phyloP scores from a whole-genome alignment of 2,329 filamentous ascomycete genomes.

The Leptographium wingfieldii region DNA sequence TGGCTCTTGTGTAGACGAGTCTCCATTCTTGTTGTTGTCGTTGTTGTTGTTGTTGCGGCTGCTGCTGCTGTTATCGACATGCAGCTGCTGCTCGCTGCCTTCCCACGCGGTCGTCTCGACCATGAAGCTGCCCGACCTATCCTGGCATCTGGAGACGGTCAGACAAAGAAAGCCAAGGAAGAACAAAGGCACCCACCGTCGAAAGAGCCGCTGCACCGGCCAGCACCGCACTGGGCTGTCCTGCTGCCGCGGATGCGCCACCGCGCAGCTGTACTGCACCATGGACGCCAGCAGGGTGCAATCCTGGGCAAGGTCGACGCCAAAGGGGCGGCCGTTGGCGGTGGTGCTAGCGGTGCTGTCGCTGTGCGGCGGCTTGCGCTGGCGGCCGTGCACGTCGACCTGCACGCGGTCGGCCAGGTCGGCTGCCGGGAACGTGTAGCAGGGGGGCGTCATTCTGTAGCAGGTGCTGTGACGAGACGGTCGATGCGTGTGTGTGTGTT shows the following conservation, averaged over 20 bases:
- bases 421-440: slow-evolving; percentile 38
- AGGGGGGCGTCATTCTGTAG: slow-evolving; percentile 42
- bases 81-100: slow-evolving; percentile 14
- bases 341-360: not conserved
- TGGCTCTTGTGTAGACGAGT: no score
- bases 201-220: slow-evolving; percentile 46
- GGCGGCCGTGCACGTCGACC: slow-evolving; percentile 32
- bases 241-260: slow-evolving; percentile 32
- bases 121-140: slow-evolving; percentile 43
- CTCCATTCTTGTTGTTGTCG: no score
- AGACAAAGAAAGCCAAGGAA: not conserved
- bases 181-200: slow-evolving; percentile 33
- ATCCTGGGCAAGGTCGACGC: slow-evolving; percentile 34
- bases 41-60: no score
- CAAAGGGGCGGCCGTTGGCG: not conserved
- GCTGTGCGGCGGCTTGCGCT: slow-evolving; percentile 30
- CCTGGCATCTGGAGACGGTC: slow-evolving; percentile 35
- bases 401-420: slow-evolving; percentile 39
- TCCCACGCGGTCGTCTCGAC: slow-evolving; percentile 56
- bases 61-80: no score
- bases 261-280: slow-evolving; percentile 48
- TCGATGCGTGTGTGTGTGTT: not conserved
- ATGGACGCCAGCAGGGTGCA: slow-evolving; percentile 43
- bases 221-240: slow-evolving; percentile 41
- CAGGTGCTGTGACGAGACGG: not conserved